Conservation (phyloP, 148 eudicot species). For the Fallopia convolvulus region DNA sequence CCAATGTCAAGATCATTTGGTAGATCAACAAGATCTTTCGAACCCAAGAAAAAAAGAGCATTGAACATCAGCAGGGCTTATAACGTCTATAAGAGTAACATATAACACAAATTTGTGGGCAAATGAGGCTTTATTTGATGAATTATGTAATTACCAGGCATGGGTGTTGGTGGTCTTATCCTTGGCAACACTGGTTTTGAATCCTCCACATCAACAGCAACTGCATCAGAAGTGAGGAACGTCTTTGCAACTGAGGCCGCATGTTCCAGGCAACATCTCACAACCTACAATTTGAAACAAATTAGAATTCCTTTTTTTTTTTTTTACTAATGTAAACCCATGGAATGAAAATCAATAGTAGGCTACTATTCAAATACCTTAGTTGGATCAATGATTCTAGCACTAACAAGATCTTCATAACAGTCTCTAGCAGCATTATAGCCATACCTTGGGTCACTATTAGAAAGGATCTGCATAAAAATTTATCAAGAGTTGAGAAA, state of each 20-base stretch:
- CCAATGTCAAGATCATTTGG: background rate
- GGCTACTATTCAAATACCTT: constrained; percentile 36
- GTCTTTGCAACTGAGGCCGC: constrained; percentile 82
- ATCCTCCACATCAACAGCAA: constrained; percentile 59
- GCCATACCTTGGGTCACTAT: constrained; percentile 44
- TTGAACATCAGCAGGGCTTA: background rate
- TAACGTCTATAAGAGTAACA: too few relatives aligned
- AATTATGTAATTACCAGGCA: constrained; percentile 35
- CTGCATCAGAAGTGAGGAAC: constrained; percentile 72
- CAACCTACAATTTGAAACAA: constrained; percentile 40
- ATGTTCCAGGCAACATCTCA: constrained; percentile 85
- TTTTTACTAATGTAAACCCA: background rate
- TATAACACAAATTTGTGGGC: too few relatives aligned
- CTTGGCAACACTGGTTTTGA: constrained; percentile 21
- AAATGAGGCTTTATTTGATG: background rate
- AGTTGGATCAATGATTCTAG: constrained; percentile 82
- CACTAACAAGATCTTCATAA: constrained; percentile 75
- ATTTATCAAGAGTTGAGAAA: background rate
- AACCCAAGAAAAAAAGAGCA: background rate
- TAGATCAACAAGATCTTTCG: background rate
- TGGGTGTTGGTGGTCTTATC: constrained; percentile 50
- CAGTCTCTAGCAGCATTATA: constrained; percentile 75
- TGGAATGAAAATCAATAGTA: background rate
- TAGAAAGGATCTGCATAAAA: constrained; percentile 47
- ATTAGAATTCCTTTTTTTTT: background rate